These are phyloP conservation scores for Periconia digitata DNA, from an alignment of 2,329 filamentous ascomycete species.

Conservation along the genomic window DNA sequence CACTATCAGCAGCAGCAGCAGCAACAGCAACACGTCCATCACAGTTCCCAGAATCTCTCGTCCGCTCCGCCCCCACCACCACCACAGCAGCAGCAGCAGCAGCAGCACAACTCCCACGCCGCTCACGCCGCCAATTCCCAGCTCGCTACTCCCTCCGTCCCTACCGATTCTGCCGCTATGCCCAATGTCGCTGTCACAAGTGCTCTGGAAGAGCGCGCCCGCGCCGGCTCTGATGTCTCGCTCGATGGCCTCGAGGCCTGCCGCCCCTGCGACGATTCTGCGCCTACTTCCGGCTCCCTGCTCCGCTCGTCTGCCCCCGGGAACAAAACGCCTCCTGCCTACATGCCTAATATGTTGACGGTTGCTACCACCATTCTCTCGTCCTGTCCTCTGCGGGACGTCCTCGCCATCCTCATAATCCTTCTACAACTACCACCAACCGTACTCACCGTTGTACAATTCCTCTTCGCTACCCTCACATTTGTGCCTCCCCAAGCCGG, in stretches of 20 bases:
- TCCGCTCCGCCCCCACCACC: slow-evolving; percentile 29
- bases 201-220: slow-evolving; percentile 34
- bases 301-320: slow-evolving; percentile 57
- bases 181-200: slow-evolving; percentile 13
- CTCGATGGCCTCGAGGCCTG: slow-evolving; percentile 43
- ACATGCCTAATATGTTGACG: slow-evolving; percentile 68
- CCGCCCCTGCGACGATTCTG: slow-evolving; percentile 40
- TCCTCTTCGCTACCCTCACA: slow-evolving; percentile 88
- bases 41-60: neutral
- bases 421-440: slow-evolving; percentile 89
- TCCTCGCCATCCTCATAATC: slow-evolving; percentile 93
- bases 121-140: slow-evolving; percentile 18
- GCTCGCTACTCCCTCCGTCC: slow-evolving; percentile 4
- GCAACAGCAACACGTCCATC: neutral
- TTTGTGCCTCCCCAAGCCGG: slow-evolving; percentile 80
- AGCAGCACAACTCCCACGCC: slow-evolving; percentile 40
- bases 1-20: neutral
- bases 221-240: slow-evolving; percentile 48
- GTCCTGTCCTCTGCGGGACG: slow-evolving; percentile 89
- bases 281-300: slow-evolving; percentile 59
- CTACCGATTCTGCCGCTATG: slow-evolving; percentile 11
- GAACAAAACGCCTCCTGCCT: slow-evolving; percentile 65
- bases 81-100: slow-evolving; percentile 43
- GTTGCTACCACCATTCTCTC: slow-evolving; percentile 83
- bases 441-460: slow-evolving; percentile 84